Base-by-base conservation (phyloP, 164 flowering plant genomes). In the Liquidambar formosana region DNA sequence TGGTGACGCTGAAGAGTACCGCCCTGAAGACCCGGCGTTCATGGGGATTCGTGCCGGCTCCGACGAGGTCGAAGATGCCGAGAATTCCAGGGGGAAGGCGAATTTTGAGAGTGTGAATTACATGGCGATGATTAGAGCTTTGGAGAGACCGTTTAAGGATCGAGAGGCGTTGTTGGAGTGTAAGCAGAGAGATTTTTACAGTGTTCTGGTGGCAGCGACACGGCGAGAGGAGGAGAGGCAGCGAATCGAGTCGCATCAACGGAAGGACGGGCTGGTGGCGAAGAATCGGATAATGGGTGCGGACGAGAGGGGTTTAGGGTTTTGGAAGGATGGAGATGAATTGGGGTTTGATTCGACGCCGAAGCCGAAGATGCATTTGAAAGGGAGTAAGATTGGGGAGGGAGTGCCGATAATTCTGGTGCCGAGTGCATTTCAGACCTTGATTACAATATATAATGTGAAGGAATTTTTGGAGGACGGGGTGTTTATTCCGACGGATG, bases 401-500 rank as follows among this genome's bases (percentile, higher is more conserved):
- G 99, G 99, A 0, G 97, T 96, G 73, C 99, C 98, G 0, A 93
- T 96, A 19, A 93, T 96, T 72, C 63, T 96, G 76, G 99, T 96
- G 41, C 99, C 99, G 0, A 96, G 99, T 72, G 99, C 99, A 16
- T 92, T 76, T 25, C 94, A 91, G 79, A 96, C 99, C 16, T 66
- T 93, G 86, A 92, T 96, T 47, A 96, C 99, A 0, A 96, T 96
- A 18, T 90, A 92, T 61, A 96, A 96, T 79, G 99, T 96, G 78
- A 96, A 93, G 87, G 99, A 96, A 80, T 96, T 96, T 78, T 76
- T 96, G 87, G 98, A 96, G 74, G 98, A 96, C 73, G 99, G 99
- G 22, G 88, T 96, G 57, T 96, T 65, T 75, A 82, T 96, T 16
- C 89, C 97, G 0, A 86, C 97, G 0, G 99, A 96, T 79, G 93